Evolutionary conservation across 768 basidiomycete genomes (phyloP).

Genomic region (Rhodocollybia butyracea): DNA sequence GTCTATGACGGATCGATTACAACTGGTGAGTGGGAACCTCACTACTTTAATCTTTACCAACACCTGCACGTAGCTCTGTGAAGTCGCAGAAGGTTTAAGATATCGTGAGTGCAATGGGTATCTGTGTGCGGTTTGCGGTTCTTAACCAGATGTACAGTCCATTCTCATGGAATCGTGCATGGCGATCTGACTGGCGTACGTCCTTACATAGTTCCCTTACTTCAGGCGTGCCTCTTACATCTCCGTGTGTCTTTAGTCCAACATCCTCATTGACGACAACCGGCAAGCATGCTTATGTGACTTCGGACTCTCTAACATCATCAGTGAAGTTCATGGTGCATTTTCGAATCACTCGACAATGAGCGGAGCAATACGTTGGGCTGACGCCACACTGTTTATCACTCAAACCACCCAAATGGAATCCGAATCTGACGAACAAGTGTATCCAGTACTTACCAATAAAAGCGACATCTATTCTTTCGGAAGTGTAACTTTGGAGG

Average conservation of each 20-base stretch:
- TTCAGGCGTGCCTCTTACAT: background rate
- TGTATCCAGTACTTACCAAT: slow-evolving; percentile 20
- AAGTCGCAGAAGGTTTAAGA: slow-evolving; percentile 35
- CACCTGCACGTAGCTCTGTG: slow-evolving; percentile 25
- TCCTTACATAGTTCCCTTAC: background rate
- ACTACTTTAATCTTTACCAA: background rate
- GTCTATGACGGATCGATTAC: slow-evolving; percentile 30
- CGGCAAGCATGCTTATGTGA: slow-evolving; percentile 42
- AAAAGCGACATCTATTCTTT: slow-evolving; percentile 45
- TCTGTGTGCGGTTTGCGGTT: background rate
- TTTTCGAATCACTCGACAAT: slow-evolving; percentile 32
- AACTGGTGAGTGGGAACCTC: slow-evolving; percentile 31
- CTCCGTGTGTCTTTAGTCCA: slow-evolving; percentile 28
- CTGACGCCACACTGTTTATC: slow-evolving; percentile 38
- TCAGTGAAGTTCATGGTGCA: slow-evolving; percentile 28
- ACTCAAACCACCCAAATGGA: slow-evolving; percentile 6
- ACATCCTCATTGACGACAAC: slow-evolving; percentile 40
- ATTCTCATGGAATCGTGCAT: slow-evolving; percentile 35
- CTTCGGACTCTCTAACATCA: slow-evolving; percentile 43
- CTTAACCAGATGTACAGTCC: slow-evolving; percentile 23
- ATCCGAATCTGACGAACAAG: slow-evolving; percentile 17
- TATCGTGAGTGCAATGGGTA: slow-evolving; percentile 28
- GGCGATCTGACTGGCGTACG: slow-evolving; percentile 41
- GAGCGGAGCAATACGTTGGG: slow-evolving; percentile 46
- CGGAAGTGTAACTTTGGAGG: slow-evolving; percentile 44